A percentile compares a stretch with the other conserved stretches of the same genome.
Evolutionary conservation across 106 monocot genomes (phyloP).

Genomic region (Platanthera guangdongensis): DNA sequence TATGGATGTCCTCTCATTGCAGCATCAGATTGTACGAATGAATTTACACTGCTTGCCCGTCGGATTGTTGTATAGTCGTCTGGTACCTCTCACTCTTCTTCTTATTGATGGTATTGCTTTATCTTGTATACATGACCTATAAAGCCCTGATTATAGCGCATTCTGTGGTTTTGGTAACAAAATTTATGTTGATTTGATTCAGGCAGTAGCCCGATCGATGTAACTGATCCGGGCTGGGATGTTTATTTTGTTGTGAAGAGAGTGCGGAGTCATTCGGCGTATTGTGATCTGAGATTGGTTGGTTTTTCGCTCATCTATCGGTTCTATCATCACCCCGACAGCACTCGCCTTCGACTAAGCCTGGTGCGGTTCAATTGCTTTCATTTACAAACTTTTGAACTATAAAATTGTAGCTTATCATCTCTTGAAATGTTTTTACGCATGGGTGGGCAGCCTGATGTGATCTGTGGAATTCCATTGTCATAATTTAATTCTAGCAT

Average conservation of each 20-base stretch:
- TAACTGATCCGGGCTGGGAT: slow-evolving; percentile 87
- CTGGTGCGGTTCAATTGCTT: slow-evolving; percentile 44
- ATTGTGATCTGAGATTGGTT: slow-evolving; percentile 25
- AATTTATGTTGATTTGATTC: slow-evolving; percentile 8
- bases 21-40: slow-evolving; percentile 63
- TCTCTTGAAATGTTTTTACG: neutral
- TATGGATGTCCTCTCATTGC: neutral
- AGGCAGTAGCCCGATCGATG: slow-evolving; percentile 77
- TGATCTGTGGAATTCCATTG: too few species aligned
- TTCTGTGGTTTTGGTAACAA: neutral
- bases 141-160: neutral
- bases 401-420: neutral
- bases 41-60: slow-evolving; percentile 39
- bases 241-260: slow-evolving; percentile 68
- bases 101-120: slow-evolving; percentile 69
- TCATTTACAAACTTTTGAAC: neutral
- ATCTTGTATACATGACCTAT: slow-evolving; percentile 6
- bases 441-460: too few species aligned
- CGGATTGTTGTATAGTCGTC: slow-evolving; percentile 66
- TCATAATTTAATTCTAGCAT: too few species aligned
- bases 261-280: slow-evolving; percentile 20
- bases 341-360: slow-evolving; percentile 67
- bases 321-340: slow-evolving; percentile 87
- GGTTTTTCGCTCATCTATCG: slow-evolving; percentile 81
- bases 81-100: slow-evolving; percentile 72